Base-by-base conservation (phyloP, 2,329 filamentous ascomycete species). In the Cadophora sp. region DNA sequence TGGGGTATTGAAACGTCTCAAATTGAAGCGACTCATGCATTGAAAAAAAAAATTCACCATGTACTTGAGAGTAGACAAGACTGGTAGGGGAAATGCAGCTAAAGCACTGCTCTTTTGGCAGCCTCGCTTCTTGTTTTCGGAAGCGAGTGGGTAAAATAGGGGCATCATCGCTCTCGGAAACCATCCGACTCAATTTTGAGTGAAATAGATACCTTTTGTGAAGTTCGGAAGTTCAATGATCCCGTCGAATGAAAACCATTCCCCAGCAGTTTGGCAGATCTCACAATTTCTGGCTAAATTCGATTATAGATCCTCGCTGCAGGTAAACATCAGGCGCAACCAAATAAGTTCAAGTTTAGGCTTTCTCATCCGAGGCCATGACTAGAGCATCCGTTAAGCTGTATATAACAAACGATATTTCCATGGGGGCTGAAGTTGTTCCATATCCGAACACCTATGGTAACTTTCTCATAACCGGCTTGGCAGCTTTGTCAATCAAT, bases 251-350 rank as follows among this genome's bases (percentile, higher is more conserved):
- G 30, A 53, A 16, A 51, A 0, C 7, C 27, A 9, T 33, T n/a
- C 41, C n/a, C n/a, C 41, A 18, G 20, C 36, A 14, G 0, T 11
- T 20, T 22, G 48, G 14, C 22, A 47, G 41, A 60, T 60, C 41
- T 58, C 16, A 6, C 9, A 43, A 24, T 6, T 24, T 43, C 13
- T 43, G 55, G 36, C 55, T 58, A 43, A 58, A 27, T 18, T 58
- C 7, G 6, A 24, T 20, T 30, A 16, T 50, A 51, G 53, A 59
- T 33, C 36, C 55, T 48, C 55, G 60, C 47, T 24, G 36, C 22
- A n/a, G 4, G 2, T 47, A 24, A 1, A 60, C n/a, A 67, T 67
- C 65, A 64, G 36, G 53, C 60, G 60, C 56, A 30, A 48, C 4
- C 27, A 60, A 63, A 48, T 27, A 50, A 36, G 18, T 13, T 47